phyloP scores from a whole-genome alignment of 768 basidiomycete species.

The Dacryopinax spathularia region DNA sequence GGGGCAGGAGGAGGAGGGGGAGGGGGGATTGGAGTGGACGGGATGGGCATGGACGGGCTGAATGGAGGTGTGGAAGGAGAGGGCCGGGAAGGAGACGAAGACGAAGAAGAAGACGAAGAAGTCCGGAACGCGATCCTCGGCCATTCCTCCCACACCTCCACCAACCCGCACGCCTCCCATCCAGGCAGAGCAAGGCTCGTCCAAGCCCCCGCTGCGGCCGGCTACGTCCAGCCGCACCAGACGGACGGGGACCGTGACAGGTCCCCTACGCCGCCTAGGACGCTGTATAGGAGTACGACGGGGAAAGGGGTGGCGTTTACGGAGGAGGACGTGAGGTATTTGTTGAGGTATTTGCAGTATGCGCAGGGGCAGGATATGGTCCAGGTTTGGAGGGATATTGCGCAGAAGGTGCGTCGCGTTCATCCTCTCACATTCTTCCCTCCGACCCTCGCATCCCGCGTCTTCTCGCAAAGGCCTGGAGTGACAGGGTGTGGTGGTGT shows the following conservation, averaged over 20 bases:
- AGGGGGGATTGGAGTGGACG: conserved; percentile 52
- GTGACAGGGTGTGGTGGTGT: no score
- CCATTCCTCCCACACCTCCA: background rate
- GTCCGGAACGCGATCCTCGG: background rate
- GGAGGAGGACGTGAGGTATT: conserved; percentile 61
- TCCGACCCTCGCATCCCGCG: no score
- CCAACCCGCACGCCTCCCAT: background rate
- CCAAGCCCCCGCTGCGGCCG: background rate
- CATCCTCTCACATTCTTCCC: no score
- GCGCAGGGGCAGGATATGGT: conserved; percentile 49
- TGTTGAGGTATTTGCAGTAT: conserved; percentile 64
- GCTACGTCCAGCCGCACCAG: background rate
- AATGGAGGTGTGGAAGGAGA: conserved; percentile 17
- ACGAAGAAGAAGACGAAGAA: conserved; percentile 25
- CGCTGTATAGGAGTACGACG: conserved; percentile 69
- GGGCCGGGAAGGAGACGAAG: conserved; percentile 19
- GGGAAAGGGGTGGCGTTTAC: conserved; percentile 86
- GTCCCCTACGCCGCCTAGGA: conserved; percentile 68
- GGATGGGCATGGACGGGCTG: conserved; percentile 51
- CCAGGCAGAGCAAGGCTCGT: background rate
- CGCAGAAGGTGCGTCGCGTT: conserved; percentile 42
- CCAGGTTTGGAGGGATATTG: conserved; percentile 65
- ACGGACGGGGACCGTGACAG: conserved; percentile 23
- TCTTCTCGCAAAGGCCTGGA: no score
- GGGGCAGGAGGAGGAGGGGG: background rate